Evolutionary conservation across 1,284 basidiomycete species (phyloP), one percentile per base, ranked within the genome.

Genomic region (Pseudozyma thailandica): DNA sequence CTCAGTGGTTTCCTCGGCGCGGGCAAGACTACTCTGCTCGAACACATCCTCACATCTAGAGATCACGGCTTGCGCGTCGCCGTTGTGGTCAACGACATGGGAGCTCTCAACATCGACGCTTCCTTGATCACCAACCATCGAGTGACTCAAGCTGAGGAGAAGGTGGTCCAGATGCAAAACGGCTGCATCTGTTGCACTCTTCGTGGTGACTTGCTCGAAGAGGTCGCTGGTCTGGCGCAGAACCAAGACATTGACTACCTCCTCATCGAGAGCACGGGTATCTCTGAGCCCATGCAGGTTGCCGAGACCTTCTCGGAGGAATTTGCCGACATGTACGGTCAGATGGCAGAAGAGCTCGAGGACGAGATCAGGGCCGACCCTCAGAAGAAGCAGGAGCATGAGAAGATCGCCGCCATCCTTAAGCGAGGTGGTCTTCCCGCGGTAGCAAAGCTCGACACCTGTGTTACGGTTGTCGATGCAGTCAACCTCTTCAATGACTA

Each of bases 101-200:
- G 80, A 21, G 65, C 60, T 9, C 70, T 83, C 45, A 84, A 85
- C 72, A 86, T 86, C 63, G 85, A 86, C 59, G 84, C 85, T 0
- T 75, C 83, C 0, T 72, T 86, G 10, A 69, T 86, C 43, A 75
- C 73, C 18, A 83, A 84, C 28, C 84, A 85, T 66, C 80, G 84
- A 41, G 74, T 85, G 28, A 83, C 82, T 6, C 82, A 85, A 53
- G 79, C 79, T 39, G 82, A 84, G 43, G 85, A 86, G 70, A 81
- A 81, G 27, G 76, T 86, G 5, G 83, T 86, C 0, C 82, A 85
- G 74, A 83, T 86, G 82, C 83, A 85, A 69, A 86, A 80, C 71
- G 84, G 85, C 0, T 86, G 85, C 69, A 85, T 86, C 54, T 86
- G 85, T 79, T 86, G 85, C 68, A 86, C 85, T 0, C 79, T 86